Evolutionary conservation across 129 eudicot genomes (phyloP).

Genomic region (Flaveria trinervia): DNA sequence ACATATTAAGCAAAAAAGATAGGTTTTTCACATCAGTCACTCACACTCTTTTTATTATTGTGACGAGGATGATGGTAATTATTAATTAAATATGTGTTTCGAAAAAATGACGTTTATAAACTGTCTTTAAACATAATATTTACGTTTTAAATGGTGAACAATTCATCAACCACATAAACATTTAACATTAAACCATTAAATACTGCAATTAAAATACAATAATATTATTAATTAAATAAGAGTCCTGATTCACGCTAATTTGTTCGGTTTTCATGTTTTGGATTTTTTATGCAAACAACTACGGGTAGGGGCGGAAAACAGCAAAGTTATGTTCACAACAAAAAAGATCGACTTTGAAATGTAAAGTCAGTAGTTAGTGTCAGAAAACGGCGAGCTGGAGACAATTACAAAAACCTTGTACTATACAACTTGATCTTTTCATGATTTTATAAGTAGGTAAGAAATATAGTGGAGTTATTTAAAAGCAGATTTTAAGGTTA

Average conservation of each 20-base stretch:
- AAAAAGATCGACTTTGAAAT: neutral
- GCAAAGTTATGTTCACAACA: constrained; percentile 5
- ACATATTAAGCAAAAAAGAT: no score
- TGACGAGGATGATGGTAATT: no score
- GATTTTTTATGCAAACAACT: neutral
- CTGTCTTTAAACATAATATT: neutral
- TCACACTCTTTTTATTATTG: no score
- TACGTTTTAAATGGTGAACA: neutral
- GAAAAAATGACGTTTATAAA: neutral
- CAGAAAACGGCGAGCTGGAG: neutral
- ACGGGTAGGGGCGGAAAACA: constrained; percentile 17
- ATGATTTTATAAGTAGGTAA: no score
- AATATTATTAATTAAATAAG: neutral
- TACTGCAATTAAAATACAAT: neutral
- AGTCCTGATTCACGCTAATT: constrained; percentile 15
- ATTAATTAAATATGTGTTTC: no score
- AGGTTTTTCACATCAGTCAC: no score
- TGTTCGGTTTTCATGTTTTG: neutral
- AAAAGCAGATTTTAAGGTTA: no score
- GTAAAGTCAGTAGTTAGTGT: neutral
- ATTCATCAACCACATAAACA: neutral
- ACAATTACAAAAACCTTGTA: no score
- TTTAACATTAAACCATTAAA: neutral
- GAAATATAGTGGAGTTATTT: no score
- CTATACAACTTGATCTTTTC: no score